phyloP scores from a whole-genome alignment of 345 rosid genomes.

The Eucalyptus cloeziana region DNA sequence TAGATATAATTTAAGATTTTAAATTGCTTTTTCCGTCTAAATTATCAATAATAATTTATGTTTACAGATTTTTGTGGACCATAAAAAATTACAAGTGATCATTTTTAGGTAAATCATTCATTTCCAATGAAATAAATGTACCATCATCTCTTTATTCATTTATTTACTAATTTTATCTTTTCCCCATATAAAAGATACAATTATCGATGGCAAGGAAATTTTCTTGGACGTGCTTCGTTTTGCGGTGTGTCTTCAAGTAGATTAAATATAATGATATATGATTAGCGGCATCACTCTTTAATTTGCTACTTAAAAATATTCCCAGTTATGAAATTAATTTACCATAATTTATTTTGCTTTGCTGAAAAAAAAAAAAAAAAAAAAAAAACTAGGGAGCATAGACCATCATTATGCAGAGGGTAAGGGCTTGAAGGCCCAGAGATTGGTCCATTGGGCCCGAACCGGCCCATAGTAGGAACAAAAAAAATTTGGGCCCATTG shows the following conservation, averaged over 20 bases:
- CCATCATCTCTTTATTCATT: neutral
- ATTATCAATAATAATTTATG: neutral
- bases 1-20: too few relatives aligned
- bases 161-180: neutral
- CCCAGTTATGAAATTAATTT: neutral
- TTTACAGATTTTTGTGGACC: accelerated
- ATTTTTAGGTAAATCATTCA: neutral
- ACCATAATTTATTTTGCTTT: neutral
- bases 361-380: neutral
- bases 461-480: neutral
- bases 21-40: neutral
- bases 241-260: neutral
- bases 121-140: neutral
- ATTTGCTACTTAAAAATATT: neutral
- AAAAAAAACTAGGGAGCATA: neutral
- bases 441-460: neutral
- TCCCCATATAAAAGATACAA: neutral
- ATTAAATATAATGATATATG: neutral
- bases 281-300: neutral
- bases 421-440: neutral
- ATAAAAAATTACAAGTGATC: neutral
- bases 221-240: neutral
- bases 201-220: neutral
- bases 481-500: neutral
- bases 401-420: neutral